Conservation (phyloP, 2,329 filamentous ascomycete species). For the Westerdykella ornata region DNA sequence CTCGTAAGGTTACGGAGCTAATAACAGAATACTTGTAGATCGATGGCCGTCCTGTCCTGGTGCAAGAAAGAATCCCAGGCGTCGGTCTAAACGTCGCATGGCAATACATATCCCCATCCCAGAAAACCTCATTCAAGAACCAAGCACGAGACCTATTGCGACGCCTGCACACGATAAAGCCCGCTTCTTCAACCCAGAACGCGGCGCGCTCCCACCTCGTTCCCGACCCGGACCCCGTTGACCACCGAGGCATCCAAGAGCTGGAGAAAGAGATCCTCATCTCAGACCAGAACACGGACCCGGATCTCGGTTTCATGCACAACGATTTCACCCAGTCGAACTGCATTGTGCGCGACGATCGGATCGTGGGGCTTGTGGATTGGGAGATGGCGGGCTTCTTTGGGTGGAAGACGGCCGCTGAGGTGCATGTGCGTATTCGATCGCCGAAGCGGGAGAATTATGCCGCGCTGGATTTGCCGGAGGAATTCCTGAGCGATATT, state of each 20-base stretch:
- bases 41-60: too few species aligned
- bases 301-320: constrained; percentile 9
- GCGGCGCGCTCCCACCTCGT: constrained; percentile 4
- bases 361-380: constrained; percentile 9
- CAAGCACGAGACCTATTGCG: constrained; percentile 33
- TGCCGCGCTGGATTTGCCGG: too few species aligned
- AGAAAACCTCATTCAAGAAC: constrained; percentile 33
- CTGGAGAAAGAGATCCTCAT: constrained; percentile 4
- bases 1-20: too few species aligned
- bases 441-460: too few species aligned
- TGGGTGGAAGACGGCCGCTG: constrained; percentile 8
- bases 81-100: too few species aligned
- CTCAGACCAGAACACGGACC: too few species aligned
- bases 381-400: constrained; percentile 13
- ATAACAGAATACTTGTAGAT: too few species aligned
- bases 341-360: constrained; percentile 7
- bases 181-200: too few species aligned
- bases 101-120: too few species aligned
- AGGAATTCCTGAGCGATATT: too few species aligned
- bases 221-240: constrained; percentile 4
- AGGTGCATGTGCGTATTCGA: constrained; percentile 6
- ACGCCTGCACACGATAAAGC: constrained; percentile 18
- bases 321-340: constrained; percentile 11
- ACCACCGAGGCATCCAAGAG: constrained; percentile 5
- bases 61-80: too few species aligned